These are phyloP conservation scores for Schizosaccharomyces pombe DNA, from an alignment of 805 yeast species.

Conservation along the genomic window DNA sequence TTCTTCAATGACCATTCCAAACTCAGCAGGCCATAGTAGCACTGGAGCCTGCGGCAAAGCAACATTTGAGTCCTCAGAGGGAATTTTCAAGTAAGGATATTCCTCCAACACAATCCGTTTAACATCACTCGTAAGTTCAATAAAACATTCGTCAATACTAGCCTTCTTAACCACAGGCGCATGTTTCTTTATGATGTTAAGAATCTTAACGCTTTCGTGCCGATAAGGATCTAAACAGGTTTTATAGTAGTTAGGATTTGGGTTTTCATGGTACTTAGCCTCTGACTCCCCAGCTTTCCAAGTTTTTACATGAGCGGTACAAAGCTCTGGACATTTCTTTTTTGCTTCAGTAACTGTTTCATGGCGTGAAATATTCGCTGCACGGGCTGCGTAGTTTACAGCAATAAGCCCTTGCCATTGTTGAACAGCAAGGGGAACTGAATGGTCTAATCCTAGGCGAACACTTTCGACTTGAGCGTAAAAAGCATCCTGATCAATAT, in stretches of 20 bases:
- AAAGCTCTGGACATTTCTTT: slow-evolving; percentile 49
- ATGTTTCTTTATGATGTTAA: slow-evolving; percentile 30
- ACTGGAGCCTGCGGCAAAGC: slow-evolving; percentile 25
- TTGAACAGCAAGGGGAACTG: slow-evolving; percentile 77
- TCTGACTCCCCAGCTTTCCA: slow-evolving; percentile 64
- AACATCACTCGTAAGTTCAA: slow-evolving; percentile 57
- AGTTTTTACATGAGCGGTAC: slow-evolving; percentile 81
- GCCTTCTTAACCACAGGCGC: slow-evolving; percentile 73
- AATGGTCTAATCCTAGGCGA: slow-evolving; percentile 35
- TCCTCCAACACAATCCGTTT: slow-evolving; percentile 20
- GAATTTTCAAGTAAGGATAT: slow-evolving; percentile 24
- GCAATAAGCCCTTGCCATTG: slow-evolving; percentile 87
- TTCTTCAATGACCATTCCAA: slow-evolving; percentile 9
- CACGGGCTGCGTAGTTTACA: slow-evolving; percentile 57
- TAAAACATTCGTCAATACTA: slow-evolving; percentile 78
- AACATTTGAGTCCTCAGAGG: slow-evolving; percentile 9
- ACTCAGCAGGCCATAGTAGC: slow-evolving; percentile 1
- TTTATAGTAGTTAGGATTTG: slow-evolving; percentile 42
- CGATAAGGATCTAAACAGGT: slow-evolving; percentile 83
- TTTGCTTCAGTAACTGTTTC: slow-evolving; percentile 45
- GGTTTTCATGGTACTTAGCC: slow-evolving; percentile 53
- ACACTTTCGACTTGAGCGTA: slow-evolving; percentile 79
- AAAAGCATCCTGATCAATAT: slow-evolving; percentile 82
- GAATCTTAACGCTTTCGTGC: slow-evolving; percentile 59
- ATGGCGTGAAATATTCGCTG: slow-evolving; percentile 60